Evolutionary conservation across 1,284 basidiomycete genomes (phyloP), one percentile per base, ranked within the genome.

Genomic region (Malassezia cuniculi): DNA sequence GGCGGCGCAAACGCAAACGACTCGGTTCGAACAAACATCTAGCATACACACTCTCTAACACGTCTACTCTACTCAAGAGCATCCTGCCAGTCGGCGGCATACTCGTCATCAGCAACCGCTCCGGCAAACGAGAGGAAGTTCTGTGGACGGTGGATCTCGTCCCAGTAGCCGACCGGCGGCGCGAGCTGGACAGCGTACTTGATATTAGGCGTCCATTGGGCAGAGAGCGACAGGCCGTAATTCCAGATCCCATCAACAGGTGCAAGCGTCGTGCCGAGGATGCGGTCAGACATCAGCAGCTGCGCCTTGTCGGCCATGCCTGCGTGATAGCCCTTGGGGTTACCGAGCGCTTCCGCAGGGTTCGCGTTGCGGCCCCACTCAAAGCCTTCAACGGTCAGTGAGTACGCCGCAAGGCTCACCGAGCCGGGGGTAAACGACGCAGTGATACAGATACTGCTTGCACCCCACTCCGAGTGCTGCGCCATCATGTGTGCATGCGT

Each of bases 361-460:
- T 76, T 81, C 7, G 55, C 58, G 73, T 95, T 95, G 52, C 93
- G 75, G 29, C 90, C 90, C 90, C 90, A 97, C 67, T 99, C 93
- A 68, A 97, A 97, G 12, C 93, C 93, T 36, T 80, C 75, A 3
- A 89, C 80, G 7, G 81, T 81, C 36, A 97, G 71, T 26, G 79
- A 82, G 71, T 95, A 87, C 0, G 90, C 82, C 28, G 87, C 87
- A 27, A 99, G 72, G 19, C 86, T 93, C 25, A 97, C 85, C 2
- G 87, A 94, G 47, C 93, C 93, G 3, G 93, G 93, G 2, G 93
- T 97, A 72, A 97, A 99, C 19, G 93, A 86, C 27, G 82, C 80
- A 0, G 87, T 85, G 55, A 99, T 72, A 67, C 89, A 93, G 57
- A 95, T 87, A 5, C 85, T 85, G 33, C 82, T 82, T 6, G 89